Base-by-base conservation (phyloP, 2,329 filamentous ascomycete species). In the Lasiodiplodia theobromae region DNA sequence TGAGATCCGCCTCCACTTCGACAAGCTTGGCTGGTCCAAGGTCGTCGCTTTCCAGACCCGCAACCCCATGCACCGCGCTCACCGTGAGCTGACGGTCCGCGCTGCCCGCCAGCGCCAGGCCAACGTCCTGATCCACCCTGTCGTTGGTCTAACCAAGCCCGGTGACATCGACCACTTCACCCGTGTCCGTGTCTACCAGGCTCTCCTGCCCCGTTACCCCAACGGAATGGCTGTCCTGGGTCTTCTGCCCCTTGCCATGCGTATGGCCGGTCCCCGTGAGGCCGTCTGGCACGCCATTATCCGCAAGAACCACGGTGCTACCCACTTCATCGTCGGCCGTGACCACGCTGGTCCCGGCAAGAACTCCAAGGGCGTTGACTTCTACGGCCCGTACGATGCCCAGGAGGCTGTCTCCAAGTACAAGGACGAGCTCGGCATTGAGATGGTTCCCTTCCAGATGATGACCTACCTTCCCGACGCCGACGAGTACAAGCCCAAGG, bases 131-230 rank as follows among this genome's bases (percentile, higher is more conserved):
- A 99, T 99, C 82, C 96, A 99, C 86, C 96, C 96, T 70, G 96
- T 99, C 72, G 96, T 99, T 72, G 96, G 96, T 79, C 88, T 99
- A 77, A 99, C 96, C 80, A 99, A 99, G 88, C 96, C 96, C 69
- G 96, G 96, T 81, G 96, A 99, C 82, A 99, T 99, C 79, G 96
- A 99, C 84, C 96, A 99, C 88, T 99, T 99, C 86, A 99, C 96
- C 76, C 93, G 96, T 80, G 96, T 99, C 76, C 94, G 96, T 78
- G 96, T 97, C 77, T 99, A 99, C 89, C 93, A 98, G 87, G 95
- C 96, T 53, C 89, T 99, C 67, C 88, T 99, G 73, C 93, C 95
- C 74, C 90, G 96, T 78, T 99, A 99, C 85, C 96, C 96, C 82
- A 99, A 98, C 82, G 96, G 96, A 77, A 99, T 99, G 96, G 96